Percentiles rank a stretch among this genome's conserved stretches.
These are phyloP conservation scores for Floccularia luteovirens DNA, from an alignment of 768 basidiomycete species.

Conservation along the genomic window DNA sequence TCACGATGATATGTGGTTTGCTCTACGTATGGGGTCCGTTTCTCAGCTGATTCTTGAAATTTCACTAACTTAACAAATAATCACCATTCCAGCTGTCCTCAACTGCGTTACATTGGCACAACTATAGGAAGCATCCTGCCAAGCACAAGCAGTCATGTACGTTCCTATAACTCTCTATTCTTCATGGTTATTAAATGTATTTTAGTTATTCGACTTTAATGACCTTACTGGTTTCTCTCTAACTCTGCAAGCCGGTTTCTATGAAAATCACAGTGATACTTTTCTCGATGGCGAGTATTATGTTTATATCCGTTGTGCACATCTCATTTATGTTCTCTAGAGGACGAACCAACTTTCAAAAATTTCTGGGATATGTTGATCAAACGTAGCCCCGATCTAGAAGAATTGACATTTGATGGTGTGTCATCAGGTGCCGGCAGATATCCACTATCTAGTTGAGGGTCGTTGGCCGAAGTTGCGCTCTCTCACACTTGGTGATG, in stretches of 20 bases:
- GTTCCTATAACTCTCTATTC: conserved; percentile 14
- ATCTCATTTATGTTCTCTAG: conserved; percentile 16
- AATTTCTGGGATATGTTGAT: conserved; percentile 70
- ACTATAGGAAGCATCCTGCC: conserved; percentile 58
- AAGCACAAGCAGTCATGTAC: conserved; percentile 50
- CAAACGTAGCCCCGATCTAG: conserved; percentile 53
- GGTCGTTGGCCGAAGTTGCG: conserved; percentile 65
- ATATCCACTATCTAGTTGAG: conserved; percentile 44
- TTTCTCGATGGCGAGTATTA: conserved; percentile 44
- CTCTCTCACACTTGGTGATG: conserved; percentile 55
- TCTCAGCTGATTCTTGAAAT: conserved; percentile 3
- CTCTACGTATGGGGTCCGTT: conserved; percentile 55
- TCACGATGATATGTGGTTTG: conserved; percentile 74
- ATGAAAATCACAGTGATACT: conserved; percentile 48
- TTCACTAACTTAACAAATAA: neutral
- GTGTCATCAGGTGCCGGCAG: conserved; percentile 44
- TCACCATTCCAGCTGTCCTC: conserved; percentile 46
- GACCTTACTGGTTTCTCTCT: conserved; percentile 58
- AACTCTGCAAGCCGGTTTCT: conserved; percentile 54
- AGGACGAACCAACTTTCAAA: conserved; percentile 41
- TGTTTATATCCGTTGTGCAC: neutral
- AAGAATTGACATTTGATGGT: conserved; percentile 54
- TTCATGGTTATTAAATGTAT: conserved; percentile 3
- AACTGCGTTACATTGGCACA: conserved; percentile 52
- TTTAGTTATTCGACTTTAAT: conserved; percentile 62